Evolutionary conservation across 2,329 filamentous ascomycete species (phyloP), one percentile per base, ranked within the genome.

Genomic region (Pestalotiopsis sp.): DNA sequence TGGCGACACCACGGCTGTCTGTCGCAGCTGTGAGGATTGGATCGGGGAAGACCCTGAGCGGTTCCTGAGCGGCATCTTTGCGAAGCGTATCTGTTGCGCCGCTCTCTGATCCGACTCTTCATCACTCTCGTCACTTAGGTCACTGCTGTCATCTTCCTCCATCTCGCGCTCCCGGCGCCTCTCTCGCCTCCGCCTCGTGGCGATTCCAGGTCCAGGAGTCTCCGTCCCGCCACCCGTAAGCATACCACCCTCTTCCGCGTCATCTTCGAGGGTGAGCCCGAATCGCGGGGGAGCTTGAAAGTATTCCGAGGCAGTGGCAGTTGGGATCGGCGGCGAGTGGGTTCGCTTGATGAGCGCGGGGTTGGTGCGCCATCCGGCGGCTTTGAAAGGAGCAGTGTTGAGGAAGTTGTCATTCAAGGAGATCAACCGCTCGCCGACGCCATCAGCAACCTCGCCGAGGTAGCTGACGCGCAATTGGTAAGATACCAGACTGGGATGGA

Each of bases 11-110:
- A 79, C 80, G 2, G 82, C 81, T 3, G 85, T 83, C 68, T 91
- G 89, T 58, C 85, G 84, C 30, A 89, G 79, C 68, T 86, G 88
- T 17, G 89, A 90, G 14, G 86, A 88, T 71, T 93, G 90, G 48
- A 92, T 90, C 3, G 95, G 95, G 61, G 95, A 98, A 0, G 94
- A 98, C 11, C 93, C 95, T 30, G 94, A 93, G 67, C 95, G 90
- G 72, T 89, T 90, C 38, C 94, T 89, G 57, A 97, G 87, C 1
- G 96, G 95, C 93, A 98, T 95, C 81, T 98, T 98, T 62, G 92
- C 90, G 79, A 99, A 99, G 76, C 95, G 94, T 78, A 98, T 97
- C 78, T 97, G 93, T 77, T 97, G 93, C 2, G 92, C 91, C 58
- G 92, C 91, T 66, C 92, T 80, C 70, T 89, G 86, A 67, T 93